Conservation (phyloP, 805 yeast species). For the Pichia cabralensis region DNA sequence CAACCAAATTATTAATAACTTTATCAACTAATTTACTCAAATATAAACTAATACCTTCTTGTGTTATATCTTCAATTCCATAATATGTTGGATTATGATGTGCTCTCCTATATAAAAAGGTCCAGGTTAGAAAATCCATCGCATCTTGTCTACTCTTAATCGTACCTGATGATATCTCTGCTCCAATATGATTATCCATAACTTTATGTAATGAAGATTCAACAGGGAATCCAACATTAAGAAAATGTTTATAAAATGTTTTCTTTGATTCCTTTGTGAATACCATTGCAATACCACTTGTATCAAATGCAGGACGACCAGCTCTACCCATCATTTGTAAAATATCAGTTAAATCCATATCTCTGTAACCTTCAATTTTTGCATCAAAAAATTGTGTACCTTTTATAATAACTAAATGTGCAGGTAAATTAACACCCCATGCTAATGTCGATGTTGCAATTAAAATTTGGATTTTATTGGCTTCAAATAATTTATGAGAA, state of each 20-base stretch:
- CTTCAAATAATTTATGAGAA: constrained; percentile 60
- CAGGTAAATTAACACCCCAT: constrained; percentile 82
- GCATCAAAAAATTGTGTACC: constrained; percentile 64
- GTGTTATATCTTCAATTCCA: constrained; percentile 52
- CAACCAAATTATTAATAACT: constrained; percentile 55
- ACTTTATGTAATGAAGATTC: constrained; percentile 71
- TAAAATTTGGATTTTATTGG: constrained; percentile 59
- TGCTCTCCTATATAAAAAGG: constrained; percentile 63
- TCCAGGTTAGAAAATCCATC: constrained; percentile 67
- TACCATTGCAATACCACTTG: constrained; percentile 68
- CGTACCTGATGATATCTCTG: constrained; percentile 66
- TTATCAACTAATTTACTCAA: constrained; percentile 58
- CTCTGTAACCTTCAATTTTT: constrained; percentile 58
- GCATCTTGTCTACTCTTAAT: constrained; percentile 58
- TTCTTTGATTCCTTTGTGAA: constrained; percentile 69
- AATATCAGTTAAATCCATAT: constrained; percentile 77
- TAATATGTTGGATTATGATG: constrained; percentile 72
- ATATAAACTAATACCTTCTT: constrained; percentile 47
- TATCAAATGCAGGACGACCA: constrained; percentile 74
- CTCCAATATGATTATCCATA: constrained; percentile 72
- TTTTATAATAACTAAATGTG: constrained; percentile 67
- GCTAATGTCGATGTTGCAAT: constrained; percentile 79
- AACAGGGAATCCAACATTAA: constrained; percentile 75
- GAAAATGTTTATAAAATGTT: constrained; percentile 65
- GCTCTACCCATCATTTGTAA: constrained; percentile 83